These are phyloP conservation scores for Solanum peruvianum DNA, from an alignment of 257 asterid species.

Conservation along the genomic window DNA sequence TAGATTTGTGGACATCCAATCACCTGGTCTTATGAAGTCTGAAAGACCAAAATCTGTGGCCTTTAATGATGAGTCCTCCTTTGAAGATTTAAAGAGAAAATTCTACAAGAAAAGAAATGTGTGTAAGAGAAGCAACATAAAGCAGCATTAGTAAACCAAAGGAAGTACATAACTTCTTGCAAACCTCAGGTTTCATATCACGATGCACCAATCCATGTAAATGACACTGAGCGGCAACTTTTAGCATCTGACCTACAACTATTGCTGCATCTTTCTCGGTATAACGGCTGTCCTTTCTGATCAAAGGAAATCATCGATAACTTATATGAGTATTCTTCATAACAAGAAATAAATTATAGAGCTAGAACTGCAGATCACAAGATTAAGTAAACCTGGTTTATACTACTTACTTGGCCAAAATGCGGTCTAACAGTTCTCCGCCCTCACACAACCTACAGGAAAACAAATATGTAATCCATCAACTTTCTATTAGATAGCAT, in stretches of 20 bases:
- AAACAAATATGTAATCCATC: not conserved
- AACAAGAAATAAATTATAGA: not conserved
- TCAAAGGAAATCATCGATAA: not conserved
- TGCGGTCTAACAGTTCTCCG: slow-evolving; percentile 81
- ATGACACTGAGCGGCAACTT: slow-evolving; percentile 92
- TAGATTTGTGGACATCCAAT: not conserved
- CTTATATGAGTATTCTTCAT: not conserved
- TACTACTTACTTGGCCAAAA: slow-evolving; percentile 54
- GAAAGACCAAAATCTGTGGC: slow-evolving; percentile 85
- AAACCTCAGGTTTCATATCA: slow-evolving; percentile 88
- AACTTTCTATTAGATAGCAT: not conserved
- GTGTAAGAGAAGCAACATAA: slow-evolving; percentile 4
- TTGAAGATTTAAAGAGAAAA: slow-evolving; percentile 46
- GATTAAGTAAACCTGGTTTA: not conserved
- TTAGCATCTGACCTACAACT: slow-evolving; percentile 74
- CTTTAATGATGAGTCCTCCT: slow-evolving; percentile 50
- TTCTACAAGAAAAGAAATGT: slow-evolving; percentile 31
- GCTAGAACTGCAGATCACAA: not conserved
- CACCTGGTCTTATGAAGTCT: slow-evolving; percentile 75
- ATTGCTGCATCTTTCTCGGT: slow-evolving; percentile 85
- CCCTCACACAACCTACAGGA: slow-evolving; percentile 67
- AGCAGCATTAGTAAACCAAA: slow-evolving; percentile 4
- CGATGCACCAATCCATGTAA: slow-evolving; percentile 87
- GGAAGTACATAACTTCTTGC: not conserved
- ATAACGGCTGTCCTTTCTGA: slow-evolving; percentile 80